These are phyloP conservation scores for Penicillium occitanis DNA, from an alignment of 2,329 filamentous ascomycete species.

Conservation along the genomic window DNA sequence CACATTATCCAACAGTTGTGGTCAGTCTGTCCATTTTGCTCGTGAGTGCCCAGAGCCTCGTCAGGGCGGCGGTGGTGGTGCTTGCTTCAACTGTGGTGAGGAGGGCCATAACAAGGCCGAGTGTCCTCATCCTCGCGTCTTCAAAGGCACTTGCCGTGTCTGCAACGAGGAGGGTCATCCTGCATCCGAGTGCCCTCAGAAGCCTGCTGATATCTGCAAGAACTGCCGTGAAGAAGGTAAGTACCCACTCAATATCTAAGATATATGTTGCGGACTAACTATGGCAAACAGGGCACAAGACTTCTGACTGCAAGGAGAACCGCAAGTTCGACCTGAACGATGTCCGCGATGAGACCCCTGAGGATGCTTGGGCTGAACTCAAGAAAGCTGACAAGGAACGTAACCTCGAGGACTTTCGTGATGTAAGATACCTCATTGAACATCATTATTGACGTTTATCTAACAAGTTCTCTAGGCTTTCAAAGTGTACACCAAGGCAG, in stretches of 20 bases:
- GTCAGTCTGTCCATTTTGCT: constrained; percentile 39
- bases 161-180: constrained; percentile 51
- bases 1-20: constrained; percentile 32
- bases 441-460: background rate
- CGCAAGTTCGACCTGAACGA: constrained; percentile 46
- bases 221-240: constrained; percentile 50
- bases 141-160: constrained; percentile 48
- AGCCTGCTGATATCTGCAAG: constrained; percentile 45
- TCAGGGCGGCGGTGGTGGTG: constrained; percentile 32
- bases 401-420: constrained; percentile 54
- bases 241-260: background rate
- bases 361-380: constrained; percentile 53
- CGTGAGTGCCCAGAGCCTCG: constrained; percentile 47
- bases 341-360: constrained; percentile 49
- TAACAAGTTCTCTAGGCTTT: constrained; percentile 39
- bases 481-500: constrained; percentile 53
- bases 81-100: constrained; percentile 50
- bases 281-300: constrained; percentile 42
- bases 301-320: constrained; percentile 47
- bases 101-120: constrained; percentile 47
- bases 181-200: constrained; percentile 46
- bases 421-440: constrained; percentile 31
- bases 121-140: constrained; percentile 49
- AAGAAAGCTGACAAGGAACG: constrained; percentile 50
- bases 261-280: background rate